Evolutionary conservation across 2,329 filamentous ascomycete genomes (phyloP).

Genomic region (Sclerotinia subarctica): DNA sequence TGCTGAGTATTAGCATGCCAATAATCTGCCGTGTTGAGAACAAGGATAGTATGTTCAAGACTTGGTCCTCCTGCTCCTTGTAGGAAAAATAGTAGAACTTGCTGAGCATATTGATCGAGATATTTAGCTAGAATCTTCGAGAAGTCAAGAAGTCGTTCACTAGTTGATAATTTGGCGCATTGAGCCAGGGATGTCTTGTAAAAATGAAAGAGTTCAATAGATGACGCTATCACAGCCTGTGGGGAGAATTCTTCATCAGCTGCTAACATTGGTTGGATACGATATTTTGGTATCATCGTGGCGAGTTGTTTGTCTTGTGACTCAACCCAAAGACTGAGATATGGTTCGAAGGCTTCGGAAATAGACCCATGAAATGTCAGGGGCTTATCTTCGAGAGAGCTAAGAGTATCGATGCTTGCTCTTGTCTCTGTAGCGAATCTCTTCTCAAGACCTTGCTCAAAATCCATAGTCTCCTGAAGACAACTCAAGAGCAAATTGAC

Average conservation of each 20-base stretch:
- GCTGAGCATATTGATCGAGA: slow-evolving; percentile 90
- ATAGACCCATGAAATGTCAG: slow-evolving; percentile 86
- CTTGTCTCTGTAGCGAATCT: slow-evolving; percentile 72
- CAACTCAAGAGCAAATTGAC: slow-evolving; percentile 87
- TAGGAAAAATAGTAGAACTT: slow-evolving; percentile 74
- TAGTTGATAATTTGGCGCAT: slow-evolving; percentile 92
- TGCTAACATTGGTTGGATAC: slow-evolving; percentile 73
- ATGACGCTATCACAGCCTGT: slow-evolving; percentile 86
- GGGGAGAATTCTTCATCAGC: slow-evolving; percentile 88
- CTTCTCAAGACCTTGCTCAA: slow-evolving; percentile 86
- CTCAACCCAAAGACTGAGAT: slow-evolving; percentile 94
- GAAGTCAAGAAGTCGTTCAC: slow-evolving; percentile 80
- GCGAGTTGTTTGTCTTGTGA: slow-evolving; percentile 89
- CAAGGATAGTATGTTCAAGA: slow-evolving; percentile 75
- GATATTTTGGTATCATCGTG: slow-evolving; percentile 81
- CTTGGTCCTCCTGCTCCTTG: slow-evolving; percentile 49
- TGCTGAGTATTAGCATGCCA: slow-evolving; percentile 93
- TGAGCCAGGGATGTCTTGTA: slow-evolving; percentile 91
- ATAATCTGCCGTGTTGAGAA: slow-evolving; percentile 96
- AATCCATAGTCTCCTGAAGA: slow-evolving; percentile 92
- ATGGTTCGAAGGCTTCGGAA: slow-evolving; percentile 95
- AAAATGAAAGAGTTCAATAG: slow-evolving; percentile 95
- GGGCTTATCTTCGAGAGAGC: slow-evolving; percentile 70
- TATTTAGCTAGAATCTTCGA: slow-evolving; percentile 87
- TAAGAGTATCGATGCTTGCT: slow-evolving; percentile 85